A percentile compares a stretch with the other conserved stretches of the same genome.
Evolutionary conservation across 2,329 filamentous ascomycete species (phyloP).

Genomic region (Ophiobolus disseminans): DNA sequence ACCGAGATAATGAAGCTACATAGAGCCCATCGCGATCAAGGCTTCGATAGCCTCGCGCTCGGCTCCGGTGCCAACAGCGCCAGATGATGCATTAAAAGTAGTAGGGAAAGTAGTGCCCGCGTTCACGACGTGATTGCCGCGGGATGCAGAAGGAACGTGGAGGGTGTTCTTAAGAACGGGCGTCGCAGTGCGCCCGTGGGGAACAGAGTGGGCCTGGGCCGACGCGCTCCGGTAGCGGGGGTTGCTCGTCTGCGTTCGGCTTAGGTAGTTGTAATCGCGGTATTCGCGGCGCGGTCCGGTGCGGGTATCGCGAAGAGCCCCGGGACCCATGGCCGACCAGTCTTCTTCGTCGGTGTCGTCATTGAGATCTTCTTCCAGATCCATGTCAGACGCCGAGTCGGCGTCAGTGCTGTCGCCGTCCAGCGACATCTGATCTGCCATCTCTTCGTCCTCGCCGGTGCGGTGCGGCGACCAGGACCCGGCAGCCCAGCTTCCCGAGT

Average conservation of each 20-base stretch:
- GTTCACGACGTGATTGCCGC: conserved; percentile 36
- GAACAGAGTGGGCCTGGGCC: conserved; percentile 36
- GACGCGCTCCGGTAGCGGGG: conserved; percentile 36
- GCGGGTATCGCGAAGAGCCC: conserved; percentile 73
- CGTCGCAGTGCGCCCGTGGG: conserved; percentile 32
- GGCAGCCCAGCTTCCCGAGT: conserved; percentile 67
- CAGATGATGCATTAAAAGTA: conserved; percentile 35
- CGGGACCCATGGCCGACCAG: conserved; percentile 89
- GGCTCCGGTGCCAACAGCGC: conserved; percentile 51
- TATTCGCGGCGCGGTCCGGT: conserved; percentile 40
- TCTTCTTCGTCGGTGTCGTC: conserved; percentile 96
- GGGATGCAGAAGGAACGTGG: conserved; percentile 42
- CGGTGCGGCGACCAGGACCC: conserved; percentile 74
- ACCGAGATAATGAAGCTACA: conserved; percentile 42
- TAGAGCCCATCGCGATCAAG: conserved; percentile 78
- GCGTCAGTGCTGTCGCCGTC: conserved; percentile 74
- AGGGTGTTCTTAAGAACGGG: conserved; percentile 35
- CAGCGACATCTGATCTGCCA: conserved; percentile 92
- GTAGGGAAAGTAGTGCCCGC: conserved; percentile 26
- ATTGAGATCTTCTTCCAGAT: conserved; percentile 73
- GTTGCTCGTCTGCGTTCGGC: conserved; percentile 42
- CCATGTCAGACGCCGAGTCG: conserved; percentile 72
- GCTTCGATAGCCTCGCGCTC: conserved; percentile 84
- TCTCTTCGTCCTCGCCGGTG: conserved; percentile 54
- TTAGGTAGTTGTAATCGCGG: conserved; percentile 50